These are phyloP conservation scores for Penicillium sclerotiorum DNA, from an alignment of 2,329 filamentous ascomycete genomes.

Conservation along the genomic window DNA sequence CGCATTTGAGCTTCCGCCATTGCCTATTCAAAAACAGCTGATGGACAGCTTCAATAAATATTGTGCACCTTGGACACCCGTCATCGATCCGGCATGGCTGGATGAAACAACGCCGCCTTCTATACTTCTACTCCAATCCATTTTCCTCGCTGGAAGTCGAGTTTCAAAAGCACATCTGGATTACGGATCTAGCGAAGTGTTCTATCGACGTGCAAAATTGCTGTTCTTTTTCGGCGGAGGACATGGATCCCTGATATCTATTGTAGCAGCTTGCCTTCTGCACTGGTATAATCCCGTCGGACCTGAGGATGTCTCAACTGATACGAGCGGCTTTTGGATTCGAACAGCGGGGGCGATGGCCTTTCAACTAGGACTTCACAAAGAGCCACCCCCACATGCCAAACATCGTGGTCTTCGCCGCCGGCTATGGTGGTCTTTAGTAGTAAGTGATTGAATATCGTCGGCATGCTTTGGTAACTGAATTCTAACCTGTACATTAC, in stretches of 20 bases:
- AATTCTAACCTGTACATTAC: neutral
- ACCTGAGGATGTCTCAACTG: conserved; percentile 42
- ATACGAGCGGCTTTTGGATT: conserved; percentile 48
- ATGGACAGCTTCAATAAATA: conserved; percentile 45
- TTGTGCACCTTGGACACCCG: conserved; percentile 47
- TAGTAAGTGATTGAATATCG: conserved; percentile 36
- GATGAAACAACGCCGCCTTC: conserved; percentile 33
- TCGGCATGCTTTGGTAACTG: no score
- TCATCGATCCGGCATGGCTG: conserved; percentile 45
- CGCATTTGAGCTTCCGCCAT: conserved; percentile 26
- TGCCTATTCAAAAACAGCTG: conserved; percentile 37
- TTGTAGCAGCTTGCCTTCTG: conserved; percentile 41
- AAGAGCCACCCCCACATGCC: conserved; percentile 39
- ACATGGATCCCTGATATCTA: conserved; percentile 44
- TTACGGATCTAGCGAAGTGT: conserved; percentile 35
- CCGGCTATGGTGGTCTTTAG: conserved; percentile 50
- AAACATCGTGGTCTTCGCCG: conserved; percentile 41
- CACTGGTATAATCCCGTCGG: conserved; percentile 51
- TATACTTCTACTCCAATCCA: conserved; percentile 35
- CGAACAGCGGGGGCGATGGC: conserved; percentile 45
- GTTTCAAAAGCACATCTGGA: conserved; percentile 35
- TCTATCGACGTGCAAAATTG: conserved; percentile 37
- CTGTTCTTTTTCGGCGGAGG: conserved; percentile 37
- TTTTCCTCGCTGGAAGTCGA: conserved; percentile 47
- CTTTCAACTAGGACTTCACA: conserved; percentile 47